phyloP scores from a whole-genome alignment of 169 alveolate species.

The Hammondia hammondi region DNA sequence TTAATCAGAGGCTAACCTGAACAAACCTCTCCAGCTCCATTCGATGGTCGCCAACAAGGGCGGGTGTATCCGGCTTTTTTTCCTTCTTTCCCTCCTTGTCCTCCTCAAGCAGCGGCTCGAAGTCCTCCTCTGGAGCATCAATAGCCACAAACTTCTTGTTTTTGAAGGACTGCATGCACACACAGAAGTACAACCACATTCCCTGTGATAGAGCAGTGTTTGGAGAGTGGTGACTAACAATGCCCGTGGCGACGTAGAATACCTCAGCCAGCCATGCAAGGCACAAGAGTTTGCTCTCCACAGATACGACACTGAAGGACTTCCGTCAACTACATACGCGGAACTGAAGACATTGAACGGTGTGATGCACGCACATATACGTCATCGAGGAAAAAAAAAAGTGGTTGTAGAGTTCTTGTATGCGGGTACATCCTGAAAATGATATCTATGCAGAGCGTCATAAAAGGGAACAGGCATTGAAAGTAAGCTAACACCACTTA shows the following conservation, averaged over 20 bases:
- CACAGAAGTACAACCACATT: not conserved
- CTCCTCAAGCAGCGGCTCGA: constrained; percentile 59
- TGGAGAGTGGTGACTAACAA: too few relatives aligned
- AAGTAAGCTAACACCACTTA: not conserved
- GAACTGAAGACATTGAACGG: too few relatives aligned
- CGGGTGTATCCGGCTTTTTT: constrained; percentile 63
- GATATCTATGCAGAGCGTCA: not conserved
- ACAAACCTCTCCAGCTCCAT: constrained; percentile 70
- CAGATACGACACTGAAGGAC: too few relatives aligned
- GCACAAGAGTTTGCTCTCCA: too few relatives aligned
- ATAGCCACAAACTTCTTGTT: constrained; percentile 71
- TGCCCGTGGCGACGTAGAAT: too few relatives aligned
- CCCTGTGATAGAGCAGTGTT: too few relatives aligned
- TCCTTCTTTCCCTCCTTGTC: constrained; percentile 40
- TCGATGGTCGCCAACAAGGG: constrained; percentile 72
- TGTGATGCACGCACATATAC: too few relatives aligned
- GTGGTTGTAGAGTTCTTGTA: constrained; percentile 77
- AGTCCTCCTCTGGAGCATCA: constrained; percentile 73
- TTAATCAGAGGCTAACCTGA: constrained; percentile 62
- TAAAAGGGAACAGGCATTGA: not conserved
- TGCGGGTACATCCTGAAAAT: not conserved
- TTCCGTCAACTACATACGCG: too few relatives aligned
- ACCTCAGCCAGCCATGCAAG: too few relatives aligned
- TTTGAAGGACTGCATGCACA: constrained; percentile 61
- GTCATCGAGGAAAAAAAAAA: not conserved